Conservation (phyloP, 768 basidiomycete species). For the Mycena sanguinolenta region DNA sequence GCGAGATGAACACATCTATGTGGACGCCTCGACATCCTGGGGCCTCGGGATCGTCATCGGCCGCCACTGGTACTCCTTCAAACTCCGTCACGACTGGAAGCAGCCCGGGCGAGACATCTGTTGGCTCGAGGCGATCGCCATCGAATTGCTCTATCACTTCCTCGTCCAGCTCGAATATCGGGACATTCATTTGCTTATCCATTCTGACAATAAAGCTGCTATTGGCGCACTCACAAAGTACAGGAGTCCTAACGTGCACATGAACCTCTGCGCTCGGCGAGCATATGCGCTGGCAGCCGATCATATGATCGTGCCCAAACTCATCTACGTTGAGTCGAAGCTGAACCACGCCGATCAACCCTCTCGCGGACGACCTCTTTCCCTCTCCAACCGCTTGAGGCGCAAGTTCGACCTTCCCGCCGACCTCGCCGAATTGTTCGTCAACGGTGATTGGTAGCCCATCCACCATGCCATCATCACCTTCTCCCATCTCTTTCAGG, state of each 20-base stretch:
- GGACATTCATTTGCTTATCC: constrained; percentile 22
- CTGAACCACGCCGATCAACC: constrained; percentile 38
- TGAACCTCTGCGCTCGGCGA: constrained; percentile 34
- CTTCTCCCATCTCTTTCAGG: too few relatives aligned
- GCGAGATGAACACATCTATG: neutral
- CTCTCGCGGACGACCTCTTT: constrained; percentile 30
- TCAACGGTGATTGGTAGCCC: neutral
- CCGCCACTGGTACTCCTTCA: constrained; percentile 35
- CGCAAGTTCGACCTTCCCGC: constrained; percentile 16
- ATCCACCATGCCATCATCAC: too few relatives aligned
- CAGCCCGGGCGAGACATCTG: constrained; percentile 37
- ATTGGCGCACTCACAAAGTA: constrained; percentile 18
- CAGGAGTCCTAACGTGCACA: neutral
- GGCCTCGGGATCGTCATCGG: constrained; percentile 43
- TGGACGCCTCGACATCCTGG: constrained; percentile 42
- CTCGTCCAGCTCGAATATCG: constrained; percentile 25
- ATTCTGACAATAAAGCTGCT: constrained; percentile 22
- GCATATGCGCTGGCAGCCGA: neutral
- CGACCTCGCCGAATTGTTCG: constrained; percentile 11
- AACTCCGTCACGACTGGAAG: constrained; percentile 34
- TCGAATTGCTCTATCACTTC: constrained; percentile 8
- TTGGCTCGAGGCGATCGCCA: constrained; percentile 41
- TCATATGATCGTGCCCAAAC: constrained; percentile 6
- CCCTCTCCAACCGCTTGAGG: neutral
- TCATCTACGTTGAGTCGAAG: constrained; percentile 33